Conservation (phyloP, 1,139 yeast genomes). For the Kurtzmaniella quercitrusa region DNA sequence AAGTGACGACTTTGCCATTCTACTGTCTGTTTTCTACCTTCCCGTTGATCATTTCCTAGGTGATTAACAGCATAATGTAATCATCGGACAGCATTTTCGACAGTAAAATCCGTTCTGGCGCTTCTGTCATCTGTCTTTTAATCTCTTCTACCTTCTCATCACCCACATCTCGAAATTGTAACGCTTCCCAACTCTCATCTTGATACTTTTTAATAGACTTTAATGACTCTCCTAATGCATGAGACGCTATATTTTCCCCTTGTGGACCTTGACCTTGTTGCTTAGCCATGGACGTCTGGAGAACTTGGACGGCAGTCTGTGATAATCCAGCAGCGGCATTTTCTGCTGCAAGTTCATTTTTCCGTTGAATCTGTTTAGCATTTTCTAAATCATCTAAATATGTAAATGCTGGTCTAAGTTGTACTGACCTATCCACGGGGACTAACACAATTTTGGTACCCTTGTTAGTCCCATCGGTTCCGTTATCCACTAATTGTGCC, state of each 20-base stretch:
- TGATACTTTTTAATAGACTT: constrained; percentile 69
- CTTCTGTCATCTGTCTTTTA: constrained; percentile 22
- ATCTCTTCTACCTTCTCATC: constrained; percentile 29
- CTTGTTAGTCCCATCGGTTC: too few relatives aligned
- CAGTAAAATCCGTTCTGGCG: constrained; percentile 20
- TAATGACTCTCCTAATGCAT: constrained; percentile 74
- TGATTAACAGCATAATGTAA: constrained; percentile 14
- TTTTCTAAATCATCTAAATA: constrained; percentile 59
- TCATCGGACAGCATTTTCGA: constrained; percentile 29
- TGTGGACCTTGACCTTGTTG: constrained; percentile 58
- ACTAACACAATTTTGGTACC: constrained; percentile 54
- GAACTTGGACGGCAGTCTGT: constrained; percentile 38
- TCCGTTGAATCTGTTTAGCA: constrained; percentile 21
- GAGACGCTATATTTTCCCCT: constrained; percentile 67
- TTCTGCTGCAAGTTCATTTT: constrained; percentile 20
- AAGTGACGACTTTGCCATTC: too few relatives aligned
- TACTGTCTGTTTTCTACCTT: too few relatives aligned
- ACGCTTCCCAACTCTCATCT: constrained; percentile 57
- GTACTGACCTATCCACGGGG: constrained; percentile 68
- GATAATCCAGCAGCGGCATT: constrained; percentile 21
- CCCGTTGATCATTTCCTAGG: too few relatives aligned
- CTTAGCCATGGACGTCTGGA: constrained; percentile 36
- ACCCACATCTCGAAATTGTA: constrained; percentile 46
- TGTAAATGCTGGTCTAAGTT: constrained; percentile 75
- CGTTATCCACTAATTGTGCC: constrained; percentile 20